A percentile compares a stretch with the other conserved stretches of the same genome.
These are phyloP conservation scores for Huntiella abstrusa DNA, from an alignment of 2,329 filamentous ascomycete genomes.

Conservation along the genomic window DNA sequence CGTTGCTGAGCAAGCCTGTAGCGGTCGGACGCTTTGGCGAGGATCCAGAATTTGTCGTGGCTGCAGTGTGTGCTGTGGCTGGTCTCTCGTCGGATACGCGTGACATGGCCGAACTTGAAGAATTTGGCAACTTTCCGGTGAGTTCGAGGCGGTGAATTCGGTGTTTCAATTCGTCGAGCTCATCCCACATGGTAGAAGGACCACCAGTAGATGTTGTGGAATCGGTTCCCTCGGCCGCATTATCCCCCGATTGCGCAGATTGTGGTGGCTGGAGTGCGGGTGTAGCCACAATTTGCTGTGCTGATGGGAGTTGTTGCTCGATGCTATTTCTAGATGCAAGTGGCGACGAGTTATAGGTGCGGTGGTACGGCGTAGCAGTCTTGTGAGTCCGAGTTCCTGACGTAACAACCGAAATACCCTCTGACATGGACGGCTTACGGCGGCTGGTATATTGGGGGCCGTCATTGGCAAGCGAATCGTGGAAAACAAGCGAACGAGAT, in stretches of 20 bases:
- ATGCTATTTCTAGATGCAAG: constrained; percentile 27
- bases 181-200: constrained; percentile 91
- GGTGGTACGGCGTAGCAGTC: constrained; percentile 20
- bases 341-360: constrained; percentile 40
- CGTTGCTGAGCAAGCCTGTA: constrained; percentile 25
- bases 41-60: constrained; percentile 68
- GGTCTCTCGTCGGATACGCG: constrained; percentile 63
- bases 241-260: constrained; percentile 16
- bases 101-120: constrained; percentile 62
- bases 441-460: constrained; percentile 13
- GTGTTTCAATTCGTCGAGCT: constrained; percentile 86
- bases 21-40: constrained; percentile 51
- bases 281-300: not conserved
- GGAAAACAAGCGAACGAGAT: constrained; percentile 28
- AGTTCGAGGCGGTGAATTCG: constrained; percentile 79
- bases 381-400: constrained; percentile 28
- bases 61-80: constrained; percentile 73
- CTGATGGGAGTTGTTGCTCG: constrained; percentile 3
- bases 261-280: constrained; percentile 13
- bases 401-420: constrained; percentile 22
- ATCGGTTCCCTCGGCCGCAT: constrained; percentile 50
- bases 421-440: constrained; percentile 28
- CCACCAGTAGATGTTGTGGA: constrained; percentile 77
- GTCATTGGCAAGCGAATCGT: constrained; percentile 22
- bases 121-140: constrained; percentile 70